Base-by-base conservation (phyloP, 2,329 filamentous ascomycete genomes). In the Beauveria scarabaeidicola region DNA sequence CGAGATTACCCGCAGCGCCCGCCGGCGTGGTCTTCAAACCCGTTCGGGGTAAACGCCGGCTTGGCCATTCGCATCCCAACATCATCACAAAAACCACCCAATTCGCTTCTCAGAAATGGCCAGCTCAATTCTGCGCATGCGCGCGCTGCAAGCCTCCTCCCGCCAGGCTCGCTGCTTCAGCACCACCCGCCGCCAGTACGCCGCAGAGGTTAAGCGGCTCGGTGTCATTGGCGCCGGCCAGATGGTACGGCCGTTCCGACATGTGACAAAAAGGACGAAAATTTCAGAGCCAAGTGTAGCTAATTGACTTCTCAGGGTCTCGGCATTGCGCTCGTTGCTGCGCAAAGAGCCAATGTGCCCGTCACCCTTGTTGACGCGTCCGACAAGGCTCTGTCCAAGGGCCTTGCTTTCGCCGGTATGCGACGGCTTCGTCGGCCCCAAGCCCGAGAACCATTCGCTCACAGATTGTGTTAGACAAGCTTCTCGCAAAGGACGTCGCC, bases 221-320 rank as follows among this genome's bases (percentile, higher is more conserved):
- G 94, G 93, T 69, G 93, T 99, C 53, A 81, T 99, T 69, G 94
- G 94, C 65, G 92, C 93, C 57, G 94, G 94, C 29, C 94, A 97
- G 73, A 97, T 97, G 92, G 92, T 96, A 75, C 69, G 80, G 11
- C 15, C 19, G 59, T 47, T 40, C 67, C 68, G 61, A 64, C 74
- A 77, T 74, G 74, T 73, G 70, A 75, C 64, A 51, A 58, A 50
- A 43, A 19, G 36, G 56, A 50, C 52, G 59, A 64, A 57, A 64
- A 57, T 61, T 57, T 41, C 59, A 43, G 57, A 53, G 44, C 19
- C 21, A n/a, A 47, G 11, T 54, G 56, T 36, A 62, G 59, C 65
- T 67, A 44, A 70, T 70, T 52, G 32, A 36, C 17, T 40, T 46
- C 15, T 47, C 67, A 97, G 93, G 94, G 94, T 61, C 78, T 99